These are phyloP conservation scores for Hymenotorrendiella dingleyae DNA, from an alignment of 2,329 filamentous ascomycete species.

Conservation along the genomic window DNA sequence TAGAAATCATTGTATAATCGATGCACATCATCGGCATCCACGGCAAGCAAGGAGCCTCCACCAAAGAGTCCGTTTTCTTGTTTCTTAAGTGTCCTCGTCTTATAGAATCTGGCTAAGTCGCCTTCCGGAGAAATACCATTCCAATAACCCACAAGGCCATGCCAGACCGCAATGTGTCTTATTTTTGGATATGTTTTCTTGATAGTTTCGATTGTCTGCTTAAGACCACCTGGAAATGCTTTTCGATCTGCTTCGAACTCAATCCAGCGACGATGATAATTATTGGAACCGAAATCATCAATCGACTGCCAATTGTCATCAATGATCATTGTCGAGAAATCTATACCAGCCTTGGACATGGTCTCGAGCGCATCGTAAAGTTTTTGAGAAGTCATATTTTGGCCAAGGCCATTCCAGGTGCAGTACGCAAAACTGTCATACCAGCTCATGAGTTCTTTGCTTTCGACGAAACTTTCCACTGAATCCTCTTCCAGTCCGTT, in stretches of 20 bases:
- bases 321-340: slow-evolving; percentile 15
- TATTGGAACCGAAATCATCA: slow-evolving; percentile 3
- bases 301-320: slow-evolving; percentile 18
- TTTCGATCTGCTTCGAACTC: slow-evolving; percentile 10
- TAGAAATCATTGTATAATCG: slow-evolving; percentile 15
- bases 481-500: slow-evolving; percentile 1
- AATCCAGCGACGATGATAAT: slow-evolving; percentile 12
- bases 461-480: neutral
- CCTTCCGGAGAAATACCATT: slow-evolving; percentile 12
- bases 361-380: slow-evolving; percentile 7
- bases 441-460: neutral
- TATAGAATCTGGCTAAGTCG: slow-evolving; percentile 8
- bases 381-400: slow-evolving; percentile 5
- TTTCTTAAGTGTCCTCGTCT: slow-evolving; percentile 6
- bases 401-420: slow-evolving; percentile 15
- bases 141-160: slow-evolving; percentile 15
- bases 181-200: slow-evolving; percentile 8
- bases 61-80: slow-evolving; percentile 12
- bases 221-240: slow-evolving; percentile 12
- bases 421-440: slow-evolving; percentile 12
- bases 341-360: slow-evolving; percentile 4
- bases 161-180: slow-evolving; percentile 16
- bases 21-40: slow-evolving; percentile 8
- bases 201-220: slow-evolving; percentile 5
- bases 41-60: slow-evolving; percentile 6